These are phyloP conservation scores for Penicillium brasilianum DNA, from an alignment of 2,329 filamentous ascomycete species.

Conservation along the genomic window DNA sequence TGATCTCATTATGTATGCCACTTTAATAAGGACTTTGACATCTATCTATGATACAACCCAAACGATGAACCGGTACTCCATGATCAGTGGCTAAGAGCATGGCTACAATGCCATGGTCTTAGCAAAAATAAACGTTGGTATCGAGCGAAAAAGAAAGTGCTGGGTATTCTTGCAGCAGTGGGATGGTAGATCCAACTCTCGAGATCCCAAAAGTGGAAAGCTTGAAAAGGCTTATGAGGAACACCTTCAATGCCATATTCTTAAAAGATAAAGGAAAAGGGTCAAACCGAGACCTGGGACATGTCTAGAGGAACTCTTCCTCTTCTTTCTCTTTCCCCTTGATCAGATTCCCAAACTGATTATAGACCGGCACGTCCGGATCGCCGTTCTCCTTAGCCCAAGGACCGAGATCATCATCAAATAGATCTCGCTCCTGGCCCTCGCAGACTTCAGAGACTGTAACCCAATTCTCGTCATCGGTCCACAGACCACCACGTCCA, in stretches of 20 bases:
- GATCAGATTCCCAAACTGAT: constrained; percentile 45
- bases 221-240: background rate
- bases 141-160: constrained; percentile 7
- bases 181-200: background rate
- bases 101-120: constrained; percentile 5
- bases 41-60: constrained; percentile 12
- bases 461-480: constrained; percentile 55
- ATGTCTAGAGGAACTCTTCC: background rate
- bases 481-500: constrained; percentile 61
- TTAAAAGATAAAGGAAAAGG: no score
- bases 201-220: background rate
- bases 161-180: background rate
- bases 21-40: background rate
- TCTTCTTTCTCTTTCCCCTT: constrained; percentile 39
- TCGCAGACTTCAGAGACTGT: constrained; percentile 56
- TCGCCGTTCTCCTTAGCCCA: constrained; percentile 46
- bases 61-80: constrained; percentile 7
- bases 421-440: constrained; percentile 52
- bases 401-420: constrained; percentile 53
- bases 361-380: constrained; percentile 42
- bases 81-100: background rate
- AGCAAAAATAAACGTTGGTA: constrained; percentile 12
- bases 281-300: background rate
- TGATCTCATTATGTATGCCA: background rate
- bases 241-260: background rate